Conservation (phyloP, 352 stramenopile species). For the Pythium monospermum region DNA sequence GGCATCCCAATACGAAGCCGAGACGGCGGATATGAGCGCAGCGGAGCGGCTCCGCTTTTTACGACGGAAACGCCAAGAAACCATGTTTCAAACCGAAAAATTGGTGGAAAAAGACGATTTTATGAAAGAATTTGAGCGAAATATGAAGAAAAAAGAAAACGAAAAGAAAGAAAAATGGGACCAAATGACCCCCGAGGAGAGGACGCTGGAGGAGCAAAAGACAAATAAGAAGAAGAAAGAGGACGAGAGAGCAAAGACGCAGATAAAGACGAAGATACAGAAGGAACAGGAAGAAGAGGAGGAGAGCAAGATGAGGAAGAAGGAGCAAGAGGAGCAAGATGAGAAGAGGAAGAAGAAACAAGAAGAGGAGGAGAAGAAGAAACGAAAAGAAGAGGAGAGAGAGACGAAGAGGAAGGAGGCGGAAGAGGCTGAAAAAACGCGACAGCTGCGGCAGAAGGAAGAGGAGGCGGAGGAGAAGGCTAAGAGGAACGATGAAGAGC, state of each 20-base stretch:
- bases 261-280: background rate
- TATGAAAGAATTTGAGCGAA: slow-evolving; percentile 56
- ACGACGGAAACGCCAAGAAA: slow-evolving; percentile 52
- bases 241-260: slow-evolving; percentile 1
- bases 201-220: background rate
- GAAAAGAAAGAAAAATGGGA: slow-evolving; percentile 15
- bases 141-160: slow-evolving; percentile 67
- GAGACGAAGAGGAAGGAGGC: slow-evolving; percentile 2
- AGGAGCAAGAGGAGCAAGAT: slow-evolving; percentile 7
- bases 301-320: background rate
- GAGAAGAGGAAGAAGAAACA: slow-evolving; percentile 1
- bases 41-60: slow-evolving; percentile 59
- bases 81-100: slow-evolving; percentile 46
- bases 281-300: background rate
- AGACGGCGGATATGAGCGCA: slow-evolving; percentile 56
- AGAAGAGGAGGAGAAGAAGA: background rate
- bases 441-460: background rate
- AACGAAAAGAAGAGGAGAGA: slow-evolving; percentile 5
- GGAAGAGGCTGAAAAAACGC: slow-evolving; percentile 3
- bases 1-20: slow-evolving; percentile 36
- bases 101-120: slow-evolving; percentile 50
- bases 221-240: background rate
- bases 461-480: slow-evolving; percentile 26
- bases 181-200: slow-evolving; percentile 15
- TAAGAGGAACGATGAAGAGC: slow-evolving; percentile 23